A percentile compares a stretch with the other conserved stretches of the same genome.
phyloP scores from a whole-genome alignment of 768 basidiomycete species.

The Boletus barrowsii region DNA sequence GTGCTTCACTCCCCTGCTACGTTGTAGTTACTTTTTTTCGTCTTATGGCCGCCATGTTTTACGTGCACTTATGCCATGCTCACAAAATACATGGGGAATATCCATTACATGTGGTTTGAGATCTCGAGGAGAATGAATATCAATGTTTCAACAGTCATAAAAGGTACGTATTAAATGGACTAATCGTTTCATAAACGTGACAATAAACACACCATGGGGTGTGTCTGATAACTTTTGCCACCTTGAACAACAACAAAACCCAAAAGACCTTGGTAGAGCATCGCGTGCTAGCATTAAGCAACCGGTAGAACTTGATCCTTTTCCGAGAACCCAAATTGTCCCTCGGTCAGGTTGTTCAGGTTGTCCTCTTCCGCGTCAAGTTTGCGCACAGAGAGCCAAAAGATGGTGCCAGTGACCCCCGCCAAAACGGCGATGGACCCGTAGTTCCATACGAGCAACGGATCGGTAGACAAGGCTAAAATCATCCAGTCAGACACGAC shows the following conservation, averaged over 20 bases:
- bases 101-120: not conserved
- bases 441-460: conserved; percentile 76
- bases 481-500: conserved; percentile 3
- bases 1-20: not conserved
- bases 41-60: conserved; percentile 11
- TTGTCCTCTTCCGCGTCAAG: conserved; percentile 63
- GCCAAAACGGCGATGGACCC: conserved; percentile 55
- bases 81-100: conserved; percentile 11
- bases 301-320: not conserved
- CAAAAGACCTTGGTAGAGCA: too few relatives aligned
- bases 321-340: conserved; percentile 28
- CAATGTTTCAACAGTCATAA: not conserved
- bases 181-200: too few relatives aligned
- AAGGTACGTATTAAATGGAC: not conserved
- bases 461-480: conserved; percentile 63
- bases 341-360: conserved; percentile 52
- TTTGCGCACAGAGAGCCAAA: conserved; percentile 51
- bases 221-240: too few relatives aligned
- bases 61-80: conserved; percentile 16
- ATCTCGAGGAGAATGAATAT: not conserved
- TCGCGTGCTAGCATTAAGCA: too few relatives aligned
- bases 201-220: not conserved
- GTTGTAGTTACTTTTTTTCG: conserved; percentile 4
- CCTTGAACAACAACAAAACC: too few relatives aligned
- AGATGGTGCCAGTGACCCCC: conserved; percentile 47